A percentile compares a stretch with the other conserved stretches of the same genome.
phyloP scores from a whole-genome alignment of 331 rosid genomes.

The Ulmus americana region DNA sequence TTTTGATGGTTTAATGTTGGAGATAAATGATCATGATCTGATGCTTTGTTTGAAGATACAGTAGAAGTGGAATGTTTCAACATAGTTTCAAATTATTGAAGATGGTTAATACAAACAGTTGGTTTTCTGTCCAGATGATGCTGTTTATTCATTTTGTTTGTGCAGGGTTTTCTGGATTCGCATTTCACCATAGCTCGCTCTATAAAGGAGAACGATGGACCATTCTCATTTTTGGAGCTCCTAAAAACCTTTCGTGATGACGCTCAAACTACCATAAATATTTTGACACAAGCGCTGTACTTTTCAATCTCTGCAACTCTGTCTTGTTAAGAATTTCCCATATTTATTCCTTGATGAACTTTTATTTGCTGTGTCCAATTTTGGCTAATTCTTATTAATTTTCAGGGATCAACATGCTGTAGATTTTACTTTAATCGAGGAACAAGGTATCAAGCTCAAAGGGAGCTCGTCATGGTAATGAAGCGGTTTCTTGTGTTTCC shows the following conservation, averaged over 20 bases:
- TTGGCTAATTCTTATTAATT: not conserved
- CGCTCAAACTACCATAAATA: conserved; percentile 2
- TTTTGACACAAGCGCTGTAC: conserved; percentile 3
- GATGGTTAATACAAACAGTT: not conserved
- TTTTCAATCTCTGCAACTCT: not conserved
- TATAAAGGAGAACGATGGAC: conserved; percentile 1
- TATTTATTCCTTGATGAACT: not conserved
- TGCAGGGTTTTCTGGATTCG: conserved; percentile 7
- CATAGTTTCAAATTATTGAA: not conserved
- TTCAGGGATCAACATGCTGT: conserved; percentile 10
- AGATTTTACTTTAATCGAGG: not conserved
- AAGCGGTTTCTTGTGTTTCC: not conserved
- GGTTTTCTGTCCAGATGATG: not conserved
- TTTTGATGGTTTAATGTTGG: not conserved
- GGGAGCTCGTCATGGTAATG: conserved; percentile 10
- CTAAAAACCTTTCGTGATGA: conserved; percentile 1
- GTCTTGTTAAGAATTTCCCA: not conserved
- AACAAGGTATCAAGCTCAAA: conserved; percentile 3
- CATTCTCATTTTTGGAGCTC: conserved; percentile 9
- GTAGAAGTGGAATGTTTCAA: not conserved
- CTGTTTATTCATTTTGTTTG: not conserved
- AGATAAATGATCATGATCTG: not conserved
- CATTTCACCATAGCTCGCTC: not conserved
- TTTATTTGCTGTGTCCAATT: not conserved
- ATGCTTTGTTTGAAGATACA: not conserved